A percentile compares a stretch with the other conserved stretches of the same genome.
Conservation (phyloP, 805 yeast genomes). For the Metschnikowia lachancei region DNA sequence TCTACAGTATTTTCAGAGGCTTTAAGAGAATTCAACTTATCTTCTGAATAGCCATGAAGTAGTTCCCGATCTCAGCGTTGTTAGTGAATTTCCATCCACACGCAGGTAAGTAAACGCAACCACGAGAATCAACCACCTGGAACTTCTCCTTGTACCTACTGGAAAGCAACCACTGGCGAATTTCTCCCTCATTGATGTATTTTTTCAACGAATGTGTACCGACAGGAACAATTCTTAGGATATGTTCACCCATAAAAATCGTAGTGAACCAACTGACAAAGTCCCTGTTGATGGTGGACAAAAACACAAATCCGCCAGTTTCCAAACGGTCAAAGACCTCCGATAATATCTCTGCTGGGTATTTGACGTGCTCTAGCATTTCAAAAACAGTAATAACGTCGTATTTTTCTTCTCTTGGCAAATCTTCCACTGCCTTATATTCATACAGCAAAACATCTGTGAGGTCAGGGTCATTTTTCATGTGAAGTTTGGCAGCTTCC, state of each 20-base stretch:
- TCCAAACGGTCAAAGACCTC: conserved; percentile 66
- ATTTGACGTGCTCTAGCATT: conserved; percentile 89
- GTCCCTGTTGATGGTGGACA: conserved; percentile 92
- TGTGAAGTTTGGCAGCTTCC: conserved; percentile 73
- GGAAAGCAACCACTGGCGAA: conserved; percentile 59
- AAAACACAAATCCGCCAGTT: conserved; percentile 79
- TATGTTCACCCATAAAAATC: conserved; percentile 81
- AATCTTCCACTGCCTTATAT: conserved; percentile 59
- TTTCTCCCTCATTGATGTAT: conserved; percentile 75
- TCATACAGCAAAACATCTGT: conserved; percentile 56
- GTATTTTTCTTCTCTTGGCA: conserved; percentile 46
- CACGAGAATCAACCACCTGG: conserved; percentile 64
- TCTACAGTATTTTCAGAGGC: neutral
- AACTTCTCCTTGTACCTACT: conserved; percentile 35
- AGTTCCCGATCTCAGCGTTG: conserved; percentile 69
- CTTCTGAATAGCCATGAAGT: conserved; percentile 80
- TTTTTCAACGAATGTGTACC: conserved; percentile 90
- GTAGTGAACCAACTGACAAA: conserved; percentile 87
- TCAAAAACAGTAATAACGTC: conserved; percentile 91
- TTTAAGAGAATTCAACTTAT: conserved; percentile 5
- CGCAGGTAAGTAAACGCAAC: conserved; percentile 80
- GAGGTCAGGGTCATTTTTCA: conserved; percentile 60
- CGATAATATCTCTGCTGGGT: conserved; percentile 70
- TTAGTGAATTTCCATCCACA: conserved; percentile 79
- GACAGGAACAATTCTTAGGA: conserved; percentile 76